Base-by-base conservation (phyloP, 1,139 yeast genomes). In the Kodamaea alishanica region DNA sequence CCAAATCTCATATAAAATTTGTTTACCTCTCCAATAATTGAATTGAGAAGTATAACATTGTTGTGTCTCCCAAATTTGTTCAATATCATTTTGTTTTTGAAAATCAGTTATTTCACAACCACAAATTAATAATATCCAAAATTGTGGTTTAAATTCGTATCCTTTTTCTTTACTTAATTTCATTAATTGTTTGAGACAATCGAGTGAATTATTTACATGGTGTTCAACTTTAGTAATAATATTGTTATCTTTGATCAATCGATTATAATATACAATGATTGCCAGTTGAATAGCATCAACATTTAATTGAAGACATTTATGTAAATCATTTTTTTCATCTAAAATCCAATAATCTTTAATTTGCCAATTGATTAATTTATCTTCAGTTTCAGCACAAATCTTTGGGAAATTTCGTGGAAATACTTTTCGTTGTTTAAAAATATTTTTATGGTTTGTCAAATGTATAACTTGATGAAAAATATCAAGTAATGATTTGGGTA, bases 1-100 rank as follows among this genome's bases (percentile, higher is more conserved):
- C 76, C 79, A 74, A n/a, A 75, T 64, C 47, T 77, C 82, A 45
- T 64, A 63, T 42, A 77, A 56, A 8, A 77, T 61, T 48, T 77
- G 83, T 46, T 76, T 75, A 1, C 74, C 70, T 32, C 81, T 58
- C 83, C 83, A 77, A 44, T 70, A 68, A 33, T 75, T 73, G 15
- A 56, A 53, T 23, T 41, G 49, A 5, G 23, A 22, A 15, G 32
- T 24, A 29, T 30, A 46, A 30, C 33, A 35, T 15, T 24, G 46
- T 22, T 49, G 54, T 31, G 58, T 54, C 28, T 56, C 49, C 61
- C 72, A 64, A 3, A 70, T 54, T 6, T 38, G 44, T 41, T 60
- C 63, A 35, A 67, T 63, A 35, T 61, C 50, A 39, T 38, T 58
- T 61, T 32, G 66, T 39, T 8, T 50, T 40, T 5, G 38, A n/a